Conservation (phyloP, 2,329 filamentous ascomycete genomes). For the Phaeosphaeriaceae sp. region DNA sequence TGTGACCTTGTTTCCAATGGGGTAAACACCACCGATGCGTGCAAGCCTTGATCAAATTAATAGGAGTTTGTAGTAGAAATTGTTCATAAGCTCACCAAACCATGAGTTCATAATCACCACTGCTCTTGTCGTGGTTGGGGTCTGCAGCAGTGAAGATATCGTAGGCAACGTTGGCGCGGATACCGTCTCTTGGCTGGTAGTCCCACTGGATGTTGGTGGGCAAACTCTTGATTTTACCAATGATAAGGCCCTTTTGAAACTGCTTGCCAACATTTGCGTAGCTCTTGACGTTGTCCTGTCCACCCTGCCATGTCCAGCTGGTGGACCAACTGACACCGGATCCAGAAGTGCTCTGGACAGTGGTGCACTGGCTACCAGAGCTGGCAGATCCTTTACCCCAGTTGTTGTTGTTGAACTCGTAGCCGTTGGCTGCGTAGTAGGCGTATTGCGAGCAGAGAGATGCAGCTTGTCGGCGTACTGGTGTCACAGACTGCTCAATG, state of each 20-base stretch:
- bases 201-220: slow-evolving; percentile 25
- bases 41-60: slow-evolving; percentile 18
- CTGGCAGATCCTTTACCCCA: slow-evolving; percentile 25
- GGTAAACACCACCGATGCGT: slow-evolving; percentile 21
- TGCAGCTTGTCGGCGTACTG: slow-evolving; percentile 9
- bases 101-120: slow-evolving; percentile 35
- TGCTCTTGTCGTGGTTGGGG: slow-evolving; percentile 28
- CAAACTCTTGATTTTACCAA: slow-evolving; percentile 27
- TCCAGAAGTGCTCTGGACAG: slow-evolving; percentile 19
- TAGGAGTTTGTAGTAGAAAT: neutral
- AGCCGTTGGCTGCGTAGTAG: slow-evolving; percentile 28
- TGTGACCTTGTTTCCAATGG: slow-evolving; percentile 23
- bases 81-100: slow-evolving; percentile 21
- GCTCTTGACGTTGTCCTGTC: slow-evolving; percentile 31
- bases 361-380: slow-evolving; percentile 26
- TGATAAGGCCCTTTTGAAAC: slow-evolving; percentile 18
- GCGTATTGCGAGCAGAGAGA: slow-evolving; percentile 27
- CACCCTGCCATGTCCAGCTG: slow-evolving; percentile 26
- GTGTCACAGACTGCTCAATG: no score
- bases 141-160: slow-evolving; percentile 32
- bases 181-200: slow-evolving; percentile 20
- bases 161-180: slow-evolving; percentile 34
- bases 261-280: slow-evolving; percentile 30
- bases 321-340: slow-evolving; percentile 24
- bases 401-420: slow-evolving; percentile 33